A percentile compares a stretch with the other conserved stretches of the same genome.
Evolutionary conservation across 495 filamentous ascomycete genomes (phyloP).

Genomic region (Lophiotrema nucula): DNA sequence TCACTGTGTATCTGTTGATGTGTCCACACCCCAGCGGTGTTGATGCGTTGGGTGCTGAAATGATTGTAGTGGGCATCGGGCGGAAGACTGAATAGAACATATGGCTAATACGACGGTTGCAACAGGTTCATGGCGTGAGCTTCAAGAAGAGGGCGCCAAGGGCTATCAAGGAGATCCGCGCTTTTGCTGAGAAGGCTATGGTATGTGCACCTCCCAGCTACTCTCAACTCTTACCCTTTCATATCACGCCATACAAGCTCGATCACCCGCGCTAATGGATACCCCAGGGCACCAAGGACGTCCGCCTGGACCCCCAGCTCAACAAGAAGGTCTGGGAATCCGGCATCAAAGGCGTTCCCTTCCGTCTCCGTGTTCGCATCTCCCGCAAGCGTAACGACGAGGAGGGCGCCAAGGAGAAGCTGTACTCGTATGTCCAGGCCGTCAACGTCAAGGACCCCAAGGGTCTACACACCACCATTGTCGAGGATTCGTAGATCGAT

Average conservation of each 20-base stretch:
- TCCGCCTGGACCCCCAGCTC: conserved; percentile 94
- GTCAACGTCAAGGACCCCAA: conserved; percentile 99
- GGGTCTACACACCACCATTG: conserved; percentile 86
- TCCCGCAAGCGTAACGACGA: conserved; percentile 99
- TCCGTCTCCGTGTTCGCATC: conserved; percentile 94
- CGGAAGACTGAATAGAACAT: conserved; percentile 40
- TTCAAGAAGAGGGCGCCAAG: conserved; percentile 99
- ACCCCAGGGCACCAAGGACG: conserved; percentile 85
- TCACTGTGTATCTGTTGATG: too few relatives aligned
- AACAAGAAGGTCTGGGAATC: conserved; percentile 99
- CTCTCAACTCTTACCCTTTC: neutral
- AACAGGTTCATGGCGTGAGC: conserved; percentile 86
- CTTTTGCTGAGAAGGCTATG: conserved; percentile 90
- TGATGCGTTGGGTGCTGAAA: too few relatives aligned
- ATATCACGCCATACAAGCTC: neutral
- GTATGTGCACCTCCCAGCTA: conserved; percentile 55
- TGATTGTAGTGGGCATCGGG: conserved; percentile 44
- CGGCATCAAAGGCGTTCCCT: conserved; percentile 97
- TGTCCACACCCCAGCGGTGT: too few relatives aligned
- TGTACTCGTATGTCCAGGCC: conserved; percentile 98
- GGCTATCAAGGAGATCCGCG: conserved; percentile 98
- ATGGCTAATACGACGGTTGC: conserved; percentile 24
- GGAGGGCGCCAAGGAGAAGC: conserved; percentile 96
- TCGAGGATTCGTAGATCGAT: conserved; percentile 45
- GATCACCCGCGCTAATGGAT: neutral